Evolutionary conservation across 2,329 filamentous ascomycete genomes (phyloP).

Genomic region (Fusarium sp.): DNA sequence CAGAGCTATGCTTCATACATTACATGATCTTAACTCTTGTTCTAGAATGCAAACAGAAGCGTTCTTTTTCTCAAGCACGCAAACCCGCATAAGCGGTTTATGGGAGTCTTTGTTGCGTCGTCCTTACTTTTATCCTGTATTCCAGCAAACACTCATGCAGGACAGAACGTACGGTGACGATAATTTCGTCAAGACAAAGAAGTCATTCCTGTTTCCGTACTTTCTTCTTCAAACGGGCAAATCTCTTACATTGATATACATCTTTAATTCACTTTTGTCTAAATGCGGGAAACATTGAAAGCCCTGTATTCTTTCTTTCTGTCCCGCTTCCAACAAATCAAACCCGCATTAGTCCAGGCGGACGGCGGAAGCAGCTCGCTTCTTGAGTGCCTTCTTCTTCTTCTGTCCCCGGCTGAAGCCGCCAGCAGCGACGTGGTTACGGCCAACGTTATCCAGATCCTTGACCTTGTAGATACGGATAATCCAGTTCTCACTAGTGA

Average conservation of each 20-base stretch:
- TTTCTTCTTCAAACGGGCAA: slow-evolving; percentile 18
- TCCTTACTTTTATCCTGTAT: neutral
- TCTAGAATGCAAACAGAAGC: slow-evolving; percentile 9
- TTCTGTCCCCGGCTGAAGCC: slow-evolving; percentile 83
- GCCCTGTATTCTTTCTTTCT: slow-evolving; percentile 38
- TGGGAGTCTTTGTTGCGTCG: slow-evolving; percentile 13
- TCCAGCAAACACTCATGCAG: slow-evolving; percentile 11
- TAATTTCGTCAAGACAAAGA: slow-evolving; percentile 9
- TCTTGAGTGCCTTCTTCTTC: slow-evolving; percentile 82
- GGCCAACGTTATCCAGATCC: slow-evolving; percentile 94
- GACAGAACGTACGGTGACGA: neutral
- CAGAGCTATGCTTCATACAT: neutral
- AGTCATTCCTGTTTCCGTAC: neutral
- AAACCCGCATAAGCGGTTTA: slow-evolving; percentile 1
- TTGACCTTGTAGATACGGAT: slow-evolving; percentile 99
- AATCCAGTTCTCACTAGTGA: slow-evolving; percentile 99
- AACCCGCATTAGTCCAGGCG: slow-evolving; percentile 71
- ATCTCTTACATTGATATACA: slow-evolving; percentile 55
- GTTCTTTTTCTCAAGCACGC: neutral
- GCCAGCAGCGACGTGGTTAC: slow-evolving; percentile 78
- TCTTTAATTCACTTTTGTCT: slow-evolving; percentile 51
- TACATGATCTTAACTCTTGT: neutral
- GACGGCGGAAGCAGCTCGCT: slow-evolving; percentile 76
- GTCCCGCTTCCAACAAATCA: slow-evolving; percentile 19
- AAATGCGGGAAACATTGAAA: slow-evolving; percentile 39